These are phyloP conservation scores for Aspergillus bombycis DNA, from an alignment of 2,329 filamentous ascomycete genomes.

Conservation along the genomic window DNA sequence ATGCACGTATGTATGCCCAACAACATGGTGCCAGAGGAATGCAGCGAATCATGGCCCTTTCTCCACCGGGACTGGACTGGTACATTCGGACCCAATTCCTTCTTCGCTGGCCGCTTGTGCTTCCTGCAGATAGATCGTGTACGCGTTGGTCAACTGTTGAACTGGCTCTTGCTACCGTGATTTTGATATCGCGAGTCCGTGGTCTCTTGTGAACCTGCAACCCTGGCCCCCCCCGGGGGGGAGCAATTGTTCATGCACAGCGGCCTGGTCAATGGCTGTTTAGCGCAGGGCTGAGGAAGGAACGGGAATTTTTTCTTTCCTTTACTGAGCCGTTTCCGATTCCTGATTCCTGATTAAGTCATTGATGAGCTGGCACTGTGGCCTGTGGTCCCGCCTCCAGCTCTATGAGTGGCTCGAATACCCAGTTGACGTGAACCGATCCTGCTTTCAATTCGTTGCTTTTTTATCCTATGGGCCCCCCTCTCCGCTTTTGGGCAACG, in stretches of 20 bases:
- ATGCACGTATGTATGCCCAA: slow-evolving; percentile 49
- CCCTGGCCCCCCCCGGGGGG: slow-evolving; percentile 8
- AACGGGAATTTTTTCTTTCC: not conserved
- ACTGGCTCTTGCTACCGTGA: slow-evolving; percentile 1
- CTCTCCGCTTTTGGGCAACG: slow-evolving; percentile 36
- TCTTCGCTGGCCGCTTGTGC: slow-evolving; percentile 31
- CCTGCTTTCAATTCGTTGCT: slow-evolving; percentile 29
- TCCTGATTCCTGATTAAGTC: slow-evolving; percentile 21
- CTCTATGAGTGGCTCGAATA: slow-evolving; percentile 20
- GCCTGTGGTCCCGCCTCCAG: slow-evolving; percentile 27
- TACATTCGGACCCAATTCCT: slow-evolving; percentile 16
- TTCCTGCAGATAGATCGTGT: slow-evolving; percentile 25
- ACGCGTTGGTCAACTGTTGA: slow-evolving; percentile 7
- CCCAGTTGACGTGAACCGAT: slow-evolving; percentile 17
- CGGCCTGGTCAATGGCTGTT: slow-evolving; percentile 30
- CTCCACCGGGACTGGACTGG: slow-evolving; percentile 15
- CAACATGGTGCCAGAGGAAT: slow-evolving; percentile 38
- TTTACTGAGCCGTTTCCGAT: not conserved
- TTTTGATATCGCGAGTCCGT: slow-evolving; percentile 11
- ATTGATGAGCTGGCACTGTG: slow-evolving; percentile 37
- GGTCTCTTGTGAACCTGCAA: slow-evolving; percentile 20
- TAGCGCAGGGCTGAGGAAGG: slow-evolving; percentile 20
- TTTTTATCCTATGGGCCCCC: slow-evolving; percentile 21
- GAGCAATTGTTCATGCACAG: slow-evolving; percentile 33
- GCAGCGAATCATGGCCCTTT: slow-evolving; percentile 36